These are phyloP conservation scores for Tremella mesenterica DNA, from an alignment of 768 basidiomycete species.

Conservation along the genomic window DNA sequence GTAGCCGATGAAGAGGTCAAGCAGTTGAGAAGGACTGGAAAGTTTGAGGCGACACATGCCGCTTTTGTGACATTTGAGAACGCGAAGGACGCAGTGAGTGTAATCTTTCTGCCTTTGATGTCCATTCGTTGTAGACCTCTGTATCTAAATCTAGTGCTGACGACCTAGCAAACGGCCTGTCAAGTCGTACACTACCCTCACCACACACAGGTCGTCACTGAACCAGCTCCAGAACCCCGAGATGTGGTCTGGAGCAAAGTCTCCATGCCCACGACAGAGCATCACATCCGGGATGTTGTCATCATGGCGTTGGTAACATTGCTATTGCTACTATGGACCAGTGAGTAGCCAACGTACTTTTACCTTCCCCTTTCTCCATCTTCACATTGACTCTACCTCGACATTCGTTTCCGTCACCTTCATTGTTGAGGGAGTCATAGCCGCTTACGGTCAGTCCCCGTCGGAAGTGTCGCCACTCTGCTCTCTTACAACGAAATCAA, in stretches of 20 bases:
- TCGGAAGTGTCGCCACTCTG: constrained; percentile 72
- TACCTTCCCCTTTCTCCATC: background rate
- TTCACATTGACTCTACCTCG: background rate
- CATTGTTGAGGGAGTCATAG: background rate
- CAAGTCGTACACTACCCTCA: constrained; percentile 70
- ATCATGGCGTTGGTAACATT: constrained; percentile 62
- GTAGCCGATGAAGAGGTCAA: constrained; percentile 76
- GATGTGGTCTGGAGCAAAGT: constrained; percentile 95
- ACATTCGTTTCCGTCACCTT: background rate
- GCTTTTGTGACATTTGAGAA: constrained; percentile 97
- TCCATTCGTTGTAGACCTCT: too few species aligned
- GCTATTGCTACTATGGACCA: constrained; percentile 79
- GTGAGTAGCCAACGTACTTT: constrained; percentile 17
- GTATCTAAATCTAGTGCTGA: background rate
- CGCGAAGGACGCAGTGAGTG: constrained; percentile 81
- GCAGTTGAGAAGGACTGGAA: constrained; percentile 59
- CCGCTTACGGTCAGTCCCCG: constrained; percentile 54
- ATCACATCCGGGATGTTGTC: constrained; percentile 60
- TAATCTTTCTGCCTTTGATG: too few species aligned
- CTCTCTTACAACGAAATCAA: constrained; percentile 91
- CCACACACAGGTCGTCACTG: constrained; percentile 60
- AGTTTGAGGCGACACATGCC: constrained; percentile 68
- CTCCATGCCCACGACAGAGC: constrained; percentile 54
- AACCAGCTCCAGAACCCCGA: constrained; percentile 80
- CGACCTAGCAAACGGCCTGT: constrained; percentile 63